Base-by-base conservation (phyloP, 23 red algal species). In the Gracilaria gracilis region DNA sequence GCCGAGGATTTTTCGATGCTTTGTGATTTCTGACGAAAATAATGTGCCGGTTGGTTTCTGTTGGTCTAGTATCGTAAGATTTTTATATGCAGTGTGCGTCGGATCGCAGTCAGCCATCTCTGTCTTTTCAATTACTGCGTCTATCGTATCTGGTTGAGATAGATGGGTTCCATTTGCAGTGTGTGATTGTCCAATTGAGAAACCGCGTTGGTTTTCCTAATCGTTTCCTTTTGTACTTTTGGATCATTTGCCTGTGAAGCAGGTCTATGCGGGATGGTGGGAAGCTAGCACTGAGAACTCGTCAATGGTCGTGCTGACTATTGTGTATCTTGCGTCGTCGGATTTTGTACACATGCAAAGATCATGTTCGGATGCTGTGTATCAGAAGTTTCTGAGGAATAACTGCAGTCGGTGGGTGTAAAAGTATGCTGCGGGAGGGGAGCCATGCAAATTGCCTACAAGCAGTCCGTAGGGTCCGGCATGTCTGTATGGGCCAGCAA, bases 191-290 rank as follows among this genome's bases (percentile, higher is more conserved):
- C 20, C 29, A 28, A 0, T 51, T 12, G 14, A 9, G 32, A 46
- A 75, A 15, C 14, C 71, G 14, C 44, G 4, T 21, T 21, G 7
- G 25, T 34, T 13, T 48, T 34, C n/a, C 20, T 7, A 75, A n/a
- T 12, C 71, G 71, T 51, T 75, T 75, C 51, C 8, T 15, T 36
- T 36, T 24, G 71, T 75, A 75, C 28, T 75, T 75, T 0, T 34
- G 3, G 2, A 9, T 4, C 1, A 62, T 1, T 4, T 8, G 8
- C 19, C 29, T 2, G 24, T 62, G 9, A 2, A 62, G 27, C 5
- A 2, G 4, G 24, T 62, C 59, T 29, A 62, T 62, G 7, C 4
- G 8, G 24, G 9, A 9, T 31, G 21, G 2, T 8, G 21, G 7
- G 59, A 29, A 31, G 59, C 9, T 4, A 19, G 5, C 4, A 62